Evolutionary conservation across 306 rosid species (phyloP), one percentile per base, ranked within the genome.

Genomic region (Argentina anserina): DNA sequence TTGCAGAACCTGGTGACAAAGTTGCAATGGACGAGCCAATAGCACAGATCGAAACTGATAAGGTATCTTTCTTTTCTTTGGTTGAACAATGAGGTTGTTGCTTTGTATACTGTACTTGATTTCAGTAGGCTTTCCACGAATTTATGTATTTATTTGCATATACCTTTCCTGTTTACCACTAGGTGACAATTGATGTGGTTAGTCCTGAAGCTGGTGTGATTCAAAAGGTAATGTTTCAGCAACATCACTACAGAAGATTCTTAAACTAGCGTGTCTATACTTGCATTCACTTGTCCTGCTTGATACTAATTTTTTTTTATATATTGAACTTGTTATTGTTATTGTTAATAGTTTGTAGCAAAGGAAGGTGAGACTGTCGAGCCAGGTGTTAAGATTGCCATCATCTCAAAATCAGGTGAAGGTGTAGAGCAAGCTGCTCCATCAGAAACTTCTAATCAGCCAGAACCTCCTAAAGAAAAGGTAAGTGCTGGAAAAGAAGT

Each of bases 151-250:
- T 26, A 69, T 55, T 41, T 39, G 3, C 58, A 26, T 61, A 45
- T 65, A 65, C 60, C 40, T 61, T n/a, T 9, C 41, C 36, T 72
- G 72, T 46, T 65, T 34, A 71, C 45, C 21, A 62, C 40, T 76
- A 88, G 92, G 92, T 88, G 67, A 87, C 92, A 61, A 83, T 87
- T 56, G 92, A 87, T 79, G 92, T 87, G 17, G 85, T 79, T 59
- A 87, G 88, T 80, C 90, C 88, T 55, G 85, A 78, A 78, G 77
- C 85, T 41, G 88, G 92, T 25, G 67, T 84, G n/a, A 80, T 88
- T 58, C 80, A 78, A 40, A 73, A 84, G 84, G 86, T 88, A 81
- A 73, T 71, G 49, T 56, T 53, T 11, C 42, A 21, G 34, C 67
- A 39, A 46, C 55, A 18, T 65, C 47, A n/a, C 66, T 4, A 17